phyloP scores from a whole-genome alignment of 106 monocot genomes.

The Chionographis japonica region DNA sequence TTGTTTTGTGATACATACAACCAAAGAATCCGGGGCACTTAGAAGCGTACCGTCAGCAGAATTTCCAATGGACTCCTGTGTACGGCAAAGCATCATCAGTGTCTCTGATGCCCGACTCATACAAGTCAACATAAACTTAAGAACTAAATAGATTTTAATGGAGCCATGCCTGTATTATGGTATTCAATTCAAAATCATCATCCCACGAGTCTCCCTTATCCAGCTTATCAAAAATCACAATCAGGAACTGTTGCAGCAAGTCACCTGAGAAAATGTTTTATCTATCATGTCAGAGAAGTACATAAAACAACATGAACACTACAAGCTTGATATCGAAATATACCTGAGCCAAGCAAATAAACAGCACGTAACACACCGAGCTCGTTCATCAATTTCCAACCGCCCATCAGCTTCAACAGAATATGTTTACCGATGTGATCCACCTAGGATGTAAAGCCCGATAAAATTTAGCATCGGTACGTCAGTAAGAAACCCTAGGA shows the following conservation, averaged over 20 bases:
- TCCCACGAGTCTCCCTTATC: slow-evolving; percentile 82
- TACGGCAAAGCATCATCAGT: background rate
- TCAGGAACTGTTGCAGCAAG: slow-evolving; percentile 77
- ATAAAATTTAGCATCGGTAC: background rate
- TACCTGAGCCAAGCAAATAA: slow-evolving; percentile 95
- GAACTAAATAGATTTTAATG: background rate
- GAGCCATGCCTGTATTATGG: slow-evolving; percentile 61
- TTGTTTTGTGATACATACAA: slow-evolving; percentile 52
- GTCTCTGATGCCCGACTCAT: background rate
- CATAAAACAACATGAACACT: background rate
- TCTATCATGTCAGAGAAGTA: background rate
- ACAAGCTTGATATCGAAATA: background rate
- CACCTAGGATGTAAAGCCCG: slow-evolving; percentile 41
- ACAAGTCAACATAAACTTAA: background rate
- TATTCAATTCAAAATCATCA: slow-evolving; percentile 98
- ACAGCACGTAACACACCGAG: slow-evolving; percentile 80
- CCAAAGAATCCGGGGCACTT: slow-evolving; percentile 68
- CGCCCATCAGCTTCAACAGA: slow-evolving; percentile 75
- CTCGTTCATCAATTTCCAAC: slow-evolving; percentile 92
- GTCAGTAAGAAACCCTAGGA: slow-evolving; percentile 1
- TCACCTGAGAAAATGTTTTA: slow-evolving; percentile 55
- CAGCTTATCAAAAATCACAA: slow-evolving; percentile 65
- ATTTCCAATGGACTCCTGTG: slow-evolving; percentile 84
- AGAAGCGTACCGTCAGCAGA: slow-evolving; percentile 76
- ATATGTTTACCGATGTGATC: slow-evolving; percentile 81